phyloP scores from a whole-genome alignment of 2,329 filamentous ascomycete genomes.

The Onygenales sp. region DNA sequence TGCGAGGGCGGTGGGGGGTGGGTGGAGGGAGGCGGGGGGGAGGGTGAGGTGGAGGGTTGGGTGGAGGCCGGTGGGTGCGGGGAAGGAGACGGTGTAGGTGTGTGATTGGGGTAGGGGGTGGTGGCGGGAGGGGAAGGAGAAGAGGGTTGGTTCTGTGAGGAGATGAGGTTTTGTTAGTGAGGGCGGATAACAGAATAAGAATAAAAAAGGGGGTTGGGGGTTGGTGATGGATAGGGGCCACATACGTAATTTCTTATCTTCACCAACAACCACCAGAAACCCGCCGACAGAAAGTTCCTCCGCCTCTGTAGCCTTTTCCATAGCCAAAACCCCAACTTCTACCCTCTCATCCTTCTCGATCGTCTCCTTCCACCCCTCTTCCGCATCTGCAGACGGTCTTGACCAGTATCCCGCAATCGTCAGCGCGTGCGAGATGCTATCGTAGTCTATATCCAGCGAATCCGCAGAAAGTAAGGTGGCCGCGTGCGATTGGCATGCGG shows the following conservation, averaged over 20 bases:
- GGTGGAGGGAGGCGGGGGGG: constrained; percentile 38
- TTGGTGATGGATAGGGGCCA: constrained; percentile 2
- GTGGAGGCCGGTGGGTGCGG: constrained; percentile 70
- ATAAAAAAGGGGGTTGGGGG: not conserved
- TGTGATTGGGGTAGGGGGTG: constrained; percentile 43
- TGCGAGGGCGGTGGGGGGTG: constrained; percentile 28
- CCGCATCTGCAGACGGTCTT: constrained; percentile 16
- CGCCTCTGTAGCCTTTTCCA: constrained; percentile 48
- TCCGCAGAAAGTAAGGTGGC: constrained; percentile 44
- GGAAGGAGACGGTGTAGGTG: constrained; percentile 55
- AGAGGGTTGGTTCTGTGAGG: constrained; percentile 59
- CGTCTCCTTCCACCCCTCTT: constrained; percentile 38
- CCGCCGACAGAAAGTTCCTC: constrained; percentile 73
- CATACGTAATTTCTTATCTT: constrained; percentile 57
- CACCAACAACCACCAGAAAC: constrained; percentile 66
- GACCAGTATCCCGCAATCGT: constrained; percentile 57
- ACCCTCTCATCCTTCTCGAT: constrained; percentile 39
- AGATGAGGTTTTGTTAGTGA: not conserved
- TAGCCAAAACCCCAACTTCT: constrained; percentile 71
- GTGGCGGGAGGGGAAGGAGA: constrained; percentile 76
- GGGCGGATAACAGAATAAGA: not conserved
- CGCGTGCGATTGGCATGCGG: constrained; percentile 43
- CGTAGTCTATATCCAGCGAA: constrained; percentile 69
- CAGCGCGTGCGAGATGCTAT: constrained; percentile 56
- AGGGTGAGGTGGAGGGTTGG: constrained; percentile 66